These are phyloP conservation scores for Pichia sp. DNA, from an alignment of 1,139 yeast genomes.

Conservation along the genomic window DNA sequence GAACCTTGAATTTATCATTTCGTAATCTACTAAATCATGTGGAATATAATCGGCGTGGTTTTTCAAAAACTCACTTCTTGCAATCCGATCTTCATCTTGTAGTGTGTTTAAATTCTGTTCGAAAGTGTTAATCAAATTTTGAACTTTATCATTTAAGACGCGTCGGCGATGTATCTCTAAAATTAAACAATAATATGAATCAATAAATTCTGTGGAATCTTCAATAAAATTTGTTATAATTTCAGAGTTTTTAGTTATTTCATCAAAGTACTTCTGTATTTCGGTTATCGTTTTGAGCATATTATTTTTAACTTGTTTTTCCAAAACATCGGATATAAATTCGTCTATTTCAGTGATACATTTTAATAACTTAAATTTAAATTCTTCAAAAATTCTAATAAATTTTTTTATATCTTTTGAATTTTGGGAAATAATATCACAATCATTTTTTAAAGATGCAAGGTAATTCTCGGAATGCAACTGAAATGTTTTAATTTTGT, in stretches of 20 bases:
- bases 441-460: conserved; percentile 26
- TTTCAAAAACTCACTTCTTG: conserved; percentile 37
- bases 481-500: conserved; percentile 31
- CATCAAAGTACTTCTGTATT: no score
- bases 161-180: conserved; percentile 46
- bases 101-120: conserved; percentile 33
- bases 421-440: conserved; percentile 26
- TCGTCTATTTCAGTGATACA: conserved; percentile 20
- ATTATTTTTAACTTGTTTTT: conserved; percentile 19
- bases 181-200: conserved; percentile 44
- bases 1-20: conserved; percentile 21
- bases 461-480: conserved; percentile 13
- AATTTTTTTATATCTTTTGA: conserved; percentile 29
- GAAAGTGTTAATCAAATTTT: conserved; percentile 36
- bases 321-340: conserved; percentile 20
- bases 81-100: conserved; percentile 36
- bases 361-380: conserved; percentile 24
- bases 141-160: conserved; percentile 35
- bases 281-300: no score
- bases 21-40: conserved; percentile 24
- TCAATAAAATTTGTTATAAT: conserved; percentile 33
- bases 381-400: conserved; percentile 23
- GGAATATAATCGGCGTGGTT: conserved; percentile 50
- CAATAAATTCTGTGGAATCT: conserved; percentile 43
- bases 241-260: no score